Evolutionary conservation across 768 basidiomycete genomes (phyloP).

Genomic region (Pleurotus sapidus): DNA sequence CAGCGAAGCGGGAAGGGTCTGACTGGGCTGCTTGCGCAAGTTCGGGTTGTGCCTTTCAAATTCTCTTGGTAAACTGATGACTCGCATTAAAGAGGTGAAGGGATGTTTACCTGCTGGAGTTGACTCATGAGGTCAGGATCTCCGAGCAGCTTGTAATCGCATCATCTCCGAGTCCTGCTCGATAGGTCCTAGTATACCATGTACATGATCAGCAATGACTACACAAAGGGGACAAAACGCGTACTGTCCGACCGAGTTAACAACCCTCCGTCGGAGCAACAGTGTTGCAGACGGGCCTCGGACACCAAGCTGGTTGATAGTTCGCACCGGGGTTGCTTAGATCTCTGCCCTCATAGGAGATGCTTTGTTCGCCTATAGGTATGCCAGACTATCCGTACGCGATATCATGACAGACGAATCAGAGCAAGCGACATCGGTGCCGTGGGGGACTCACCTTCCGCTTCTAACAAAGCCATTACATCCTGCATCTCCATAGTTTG

Average conservation of each 20-base stretch:
- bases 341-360: constrained; percentile 66
- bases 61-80: too few species aligned
- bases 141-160: constrained; percentile 84
- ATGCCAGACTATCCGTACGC: constrained; percentile 61
- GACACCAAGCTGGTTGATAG: constrained; percentile 66
- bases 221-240: neutral
- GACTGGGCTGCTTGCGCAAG: constrained; percentile 67
- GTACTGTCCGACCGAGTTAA: constrained; percentile 39
- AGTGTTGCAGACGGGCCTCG: constrained; percentile 59
- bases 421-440: neutral
- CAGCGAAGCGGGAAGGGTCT: constrained; percentile 72
- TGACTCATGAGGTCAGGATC: constrained; percentile 78
- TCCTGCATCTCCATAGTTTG: constrained; percentile 90
- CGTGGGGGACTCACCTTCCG: constrained; percentile 69
- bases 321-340: constrained; percentile 65
- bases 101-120: constrained; percentile 55
- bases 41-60: constrained; percentile 72
- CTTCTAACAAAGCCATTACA: constrained; percentile 91
- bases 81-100: neutral
- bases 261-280: constrained; percentile 60
- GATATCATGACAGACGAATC: neutral
- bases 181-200: constrained; percentile 43
- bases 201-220: neutral
- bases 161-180: constrained; percentile 88
- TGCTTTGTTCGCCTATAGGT: constrained; percentile 66